Base-by-base conservation (phyloP, 192 early-diverging fungal species). In the Coemansia sp. region DNA sequence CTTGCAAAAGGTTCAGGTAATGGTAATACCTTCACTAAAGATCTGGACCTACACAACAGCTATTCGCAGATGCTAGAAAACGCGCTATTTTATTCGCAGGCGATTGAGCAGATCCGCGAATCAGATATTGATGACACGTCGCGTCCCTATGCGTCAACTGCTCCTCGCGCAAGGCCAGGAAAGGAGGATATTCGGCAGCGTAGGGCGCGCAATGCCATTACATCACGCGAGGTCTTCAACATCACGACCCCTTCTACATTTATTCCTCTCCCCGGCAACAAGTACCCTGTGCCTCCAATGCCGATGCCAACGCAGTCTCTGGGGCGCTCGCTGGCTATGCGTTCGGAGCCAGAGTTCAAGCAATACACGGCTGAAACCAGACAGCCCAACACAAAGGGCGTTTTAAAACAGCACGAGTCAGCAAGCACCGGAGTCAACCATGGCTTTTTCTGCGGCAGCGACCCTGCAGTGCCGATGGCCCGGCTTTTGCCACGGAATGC, bases 1-100 rank as follows among this genome's bases (percentile, higher is more conserved):
- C 14, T 19, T 7, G 49, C 49, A 30, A 32, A 30, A 14, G 60
- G 49, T 22, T 8, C 18, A 7, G 48, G 22, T 1, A 23, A 18
- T 16, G 38, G n/a, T n/a, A 30, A 26, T 34, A 50, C 21, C 41
- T 19, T 60, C 30, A 19, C 48, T 10, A 49, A 34, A 21, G 64
- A 63, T 38, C 7, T 34, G 47, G 56, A 56, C 12, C 23, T 50
- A 2, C 63, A 54, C 26, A 64, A 60, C 71, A 73, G 60, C 56
- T 79, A 79, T 47, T 79, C 76, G 60, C 76, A 69, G 60, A 79
- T 67, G 62, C 63, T 79, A 47, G 76, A 79, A 28, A 79, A 73
- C 53, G 76, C 76, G 32, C 60, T 79, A 41, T 79, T 79, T 44
- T 79, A 79, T 55, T 79, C 76, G 63, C 70, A 73, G 47, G 71